Evolutionary conservation across 2,329 filamentous ascomycete species (phyloP), one percentile per base, ranked within the genome.

Genomic region (Apiospora koreana): DNA sequence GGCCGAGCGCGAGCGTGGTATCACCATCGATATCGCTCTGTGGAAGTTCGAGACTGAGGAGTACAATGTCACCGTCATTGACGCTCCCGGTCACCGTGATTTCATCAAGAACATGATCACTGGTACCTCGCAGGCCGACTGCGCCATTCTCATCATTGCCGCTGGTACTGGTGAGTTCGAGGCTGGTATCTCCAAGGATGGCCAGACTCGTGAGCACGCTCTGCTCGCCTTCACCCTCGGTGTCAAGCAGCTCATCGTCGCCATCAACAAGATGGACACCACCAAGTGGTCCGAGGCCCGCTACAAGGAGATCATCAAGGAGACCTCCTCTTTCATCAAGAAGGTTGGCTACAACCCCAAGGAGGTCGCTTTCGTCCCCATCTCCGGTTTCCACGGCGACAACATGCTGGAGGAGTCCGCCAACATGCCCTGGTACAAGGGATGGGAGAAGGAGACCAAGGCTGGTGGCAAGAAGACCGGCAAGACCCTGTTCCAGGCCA

Each of bases 51-150:
- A 98, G 90, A 98, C 96, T 81, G 92, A 93, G 83, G 97, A 93
- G 89, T 98, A 97, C 91, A 93, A 94, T 85, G 94, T 98, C 87
- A 98, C 95, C 82, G 95, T 98, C 89, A 98, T 97, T 87, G 93
- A 99, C 83, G 96, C 96, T 86, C 96, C 96, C 83, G 96, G 96
- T 88, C 96, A 99, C 89, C 95, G 96, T 96, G 96, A 99, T 85
- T 99, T 98, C 92, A 98, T 99, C 94, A 99, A 99, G 95, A 99
- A 98, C 95, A 99, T 99, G 96, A 99, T 99, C 87, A 98, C 96
- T 93, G 96, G 96, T 95, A 98, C 96, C 84, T 99, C 96, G 86
- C 96, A 98, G 93, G 96, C 96, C 81, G 96, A 99, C 85, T 98
- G 96, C 89, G 96, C 96, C 83, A 94, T 99, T 86, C 95, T 99